Evolutionary conservation across 202 grass and related monocot species (phyloP).

Genomic region (Alloteropsis angusta): DNA sequence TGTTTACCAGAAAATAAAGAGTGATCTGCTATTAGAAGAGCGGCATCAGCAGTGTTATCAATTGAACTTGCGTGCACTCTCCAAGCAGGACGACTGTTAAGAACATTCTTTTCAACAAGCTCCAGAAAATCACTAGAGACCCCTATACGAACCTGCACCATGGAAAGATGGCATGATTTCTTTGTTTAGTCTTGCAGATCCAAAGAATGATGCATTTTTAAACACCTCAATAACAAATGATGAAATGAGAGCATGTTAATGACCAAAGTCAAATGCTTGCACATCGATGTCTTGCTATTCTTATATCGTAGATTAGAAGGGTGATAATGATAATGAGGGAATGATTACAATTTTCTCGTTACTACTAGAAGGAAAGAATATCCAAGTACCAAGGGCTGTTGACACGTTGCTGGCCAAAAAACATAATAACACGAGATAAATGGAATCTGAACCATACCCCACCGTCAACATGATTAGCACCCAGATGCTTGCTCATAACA

Average conservation of each 20-base stretch:
- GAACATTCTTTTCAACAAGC: slow-evolving; percentile 53
- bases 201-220: background rate
- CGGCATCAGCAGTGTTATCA: slow-evolving; percentile 44
- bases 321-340: background rate
- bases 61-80: slow-evolving; percentile 63
- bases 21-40: slow-evolving; percentile 83
- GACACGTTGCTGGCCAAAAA: background rate
- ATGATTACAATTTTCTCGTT: background rate
- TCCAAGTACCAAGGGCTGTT: background rate
- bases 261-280: background rate
- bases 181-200: background rate
- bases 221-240: background rate
- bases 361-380: background rate
- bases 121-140: slow-evolving; percentile 73
- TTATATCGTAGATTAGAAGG: background rate
- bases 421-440: background rate
- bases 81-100: slow-evolving; percentile 52
- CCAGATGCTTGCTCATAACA: slow-evolving; percentile 72
- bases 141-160: slow-evolving; percentile 41
- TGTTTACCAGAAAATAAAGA: slow-evolving; percentile 62
- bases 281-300: background rate
- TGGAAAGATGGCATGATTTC: slow-evolving; percentile 8
- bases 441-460: slow-evolving; percentile 42
- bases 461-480: slow-evolving; percentile 50
- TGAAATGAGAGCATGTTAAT: background rate